These are phyloP conservation scores for Malassezia nana DNA, from an alignment of 1,284 basidiomycete species.

Conservation along the genomic window DNA sequence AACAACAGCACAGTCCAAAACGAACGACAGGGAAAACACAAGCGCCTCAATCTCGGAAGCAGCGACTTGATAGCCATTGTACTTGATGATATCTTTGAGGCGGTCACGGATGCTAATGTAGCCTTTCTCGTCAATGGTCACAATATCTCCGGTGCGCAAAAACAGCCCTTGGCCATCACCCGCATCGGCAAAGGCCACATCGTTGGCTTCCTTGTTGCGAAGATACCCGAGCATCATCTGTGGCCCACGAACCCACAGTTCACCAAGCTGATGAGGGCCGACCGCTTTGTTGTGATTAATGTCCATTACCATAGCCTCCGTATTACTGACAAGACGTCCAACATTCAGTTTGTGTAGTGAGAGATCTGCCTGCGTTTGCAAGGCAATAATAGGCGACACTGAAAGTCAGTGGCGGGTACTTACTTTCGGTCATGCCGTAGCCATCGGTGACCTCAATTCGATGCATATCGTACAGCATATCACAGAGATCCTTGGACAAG, in stretches of 20 bases:
- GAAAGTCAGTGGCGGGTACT: background rate
- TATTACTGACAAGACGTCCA: slow-evolving; percentile 36
- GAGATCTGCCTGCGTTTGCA: slow-evolving; percentile 34
- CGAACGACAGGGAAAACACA: slow-evolving; percentile 2
- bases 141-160: slow-evolving; percentile 41
- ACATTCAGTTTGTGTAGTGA: slow-evolving; percentile 23
- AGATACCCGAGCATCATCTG: slow-evolving; percentile 47
- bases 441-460: slow-evolving; percentile 39
- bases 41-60: slow-evolving; percentile 41
- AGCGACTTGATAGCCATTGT: slow-evolving; percentile 45
- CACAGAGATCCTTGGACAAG: slow-evolving; percentile 28
- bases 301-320: slow-evolving; percentile 34
- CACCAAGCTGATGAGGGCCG: slow-evolving; percentile 31
- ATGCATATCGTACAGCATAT: slow-evolving; percentile 28
- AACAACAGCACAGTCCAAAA: slow-evolving; percentile 12
- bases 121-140: slow-evolving; percentile 28
- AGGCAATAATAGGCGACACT: slow-evolving; percentile 39
- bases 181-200: slow-evolving; percentile 23
- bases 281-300: slow-evolving; percentile 24
- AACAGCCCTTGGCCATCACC: slow-evolving; percentile 22
- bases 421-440: slow-evolving; percentile 45
- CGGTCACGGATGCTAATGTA: slow-evolving; percentile 41
- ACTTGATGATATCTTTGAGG: slow-evolving; percentile 46
- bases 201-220: slow-evolving; percentile 39
- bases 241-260: slow-evolving; percentile 39